phyloP scores from a whole-genome alignment of 1,284 basidiomycete species.

The Apiotrichum gracile region DNA sequence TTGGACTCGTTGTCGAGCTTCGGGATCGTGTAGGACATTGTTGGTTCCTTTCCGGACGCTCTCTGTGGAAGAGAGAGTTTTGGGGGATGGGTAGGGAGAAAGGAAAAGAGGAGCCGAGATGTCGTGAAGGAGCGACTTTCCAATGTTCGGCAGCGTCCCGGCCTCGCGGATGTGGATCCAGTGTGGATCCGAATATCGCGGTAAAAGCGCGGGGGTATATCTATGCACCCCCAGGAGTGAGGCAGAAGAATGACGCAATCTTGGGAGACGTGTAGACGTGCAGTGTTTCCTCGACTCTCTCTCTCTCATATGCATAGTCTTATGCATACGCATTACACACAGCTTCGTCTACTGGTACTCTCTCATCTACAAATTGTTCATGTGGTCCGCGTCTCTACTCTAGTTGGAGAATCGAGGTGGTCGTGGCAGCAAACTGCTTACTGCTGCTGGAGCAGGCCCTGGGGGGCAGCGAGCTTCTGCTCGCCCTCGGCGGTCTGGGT shows the following conservation, averaged over 20 bases:
- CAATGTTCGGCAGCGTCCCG: too few relatives aligned
- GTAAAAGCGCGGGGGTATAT: neutral
- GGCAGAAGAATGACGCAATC: too few relatives aligned
- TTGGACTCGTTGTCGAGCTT: conserved; percentile 19
- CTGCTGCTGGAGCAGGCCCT: conserved; percentile 16
- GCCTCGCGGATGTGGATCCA: too few relatives aligned
- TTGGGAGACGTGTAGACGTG: too few relatives aligned
- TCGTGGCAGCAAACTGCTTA: neutral
- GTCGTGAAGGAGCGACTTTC: too few relatives aligned
- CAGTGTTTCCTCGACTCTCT: too few relatives aligned
- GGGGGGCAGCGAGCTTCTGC: conserved; percentile 21
- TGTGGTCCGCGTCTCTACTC: neutral
- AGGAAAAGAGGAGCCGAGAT: neutral
- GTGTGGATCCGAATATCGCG: too few relatives aligned
- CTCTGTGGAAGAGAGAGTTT: neutral
- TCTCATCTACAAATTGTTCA: too few relatives aligned
- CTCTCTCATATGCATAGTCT: too few relatives aligned
- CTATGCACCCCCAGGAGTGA: neutral
- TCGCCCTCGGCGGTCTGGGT: conserved; percentile 34
- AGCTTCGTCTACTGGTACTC: too few relatives aligned
- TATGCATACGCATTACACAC: too few relatives aligned
- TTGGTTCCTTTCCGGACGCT: neutral
- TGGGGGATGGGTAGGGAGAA: neutral
- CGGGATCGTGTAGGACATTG: conserved; percentile 25
- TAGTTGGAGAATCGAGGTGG: neutral